Evolutionary conservation across 352 stramenopile species (phyloP), one percentile per base, ranked within the genome.

Genomic region (Globisporangium mamillatum): DNA sequence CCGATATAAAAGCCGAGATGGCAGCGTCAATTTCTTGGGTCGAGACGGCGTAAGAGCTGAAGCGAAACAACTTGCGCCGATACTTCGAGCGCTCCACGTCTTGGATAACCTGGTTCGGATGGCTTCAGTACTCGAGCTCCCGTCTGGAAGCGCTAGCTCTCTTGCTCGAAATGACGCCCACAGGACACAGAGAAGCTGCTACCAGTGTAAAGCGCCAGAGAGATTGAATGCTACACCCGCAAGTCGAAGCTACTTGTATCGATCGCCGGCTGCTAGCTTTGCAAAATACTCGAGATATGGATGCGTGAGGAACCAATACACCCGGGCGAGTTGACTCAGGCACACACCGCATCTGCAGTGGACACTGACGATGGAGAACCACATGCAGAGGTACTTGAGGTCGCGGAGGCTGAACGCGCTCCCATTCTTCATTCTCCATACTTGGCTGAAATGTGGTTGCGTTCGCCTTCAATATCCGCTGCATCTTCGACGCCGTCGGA

Each of bases 261-360:
- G 38, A 24, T 64, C 63, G 29, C 54, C 25, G 1, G 44, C 41
- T 16, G 25, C n/a, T 4, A 69, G 22, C 27, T 36, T 44, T 22
- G 27, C 38, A 22, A 58, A 64, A 54, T 64, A 69, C 36, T 48
- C 41, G 4, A 69, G 32, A 54, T 64, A 59, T n/a, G 64, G 55
- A 10, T 59, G 38, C 3, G 6, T 25, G 56, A 53, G 18, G 12
- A 53, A 50, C 9, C 20, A 36, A 16, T 44, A 64, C 18, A 53
- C 27, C 5, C 10, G 18, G 20, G 10, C 44, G 20, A 63, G 34
- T 34, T 29, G 44, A 22, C 29, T 69, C n/a, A 68, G 20, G 55
- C 52, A 63, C 54, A 58, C 63, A 4, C 38, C 63, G 20, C 54
- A 63, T 1, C 48, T 10, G 16, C 22, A 29, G 14, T 63, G 54